Percentiles rank a stretch among this genome's conserved stretches.
phyloP scores from a whole-genome alignment of 352 stramenopile genomes.

The Aphanomyces invadans region DNA sequence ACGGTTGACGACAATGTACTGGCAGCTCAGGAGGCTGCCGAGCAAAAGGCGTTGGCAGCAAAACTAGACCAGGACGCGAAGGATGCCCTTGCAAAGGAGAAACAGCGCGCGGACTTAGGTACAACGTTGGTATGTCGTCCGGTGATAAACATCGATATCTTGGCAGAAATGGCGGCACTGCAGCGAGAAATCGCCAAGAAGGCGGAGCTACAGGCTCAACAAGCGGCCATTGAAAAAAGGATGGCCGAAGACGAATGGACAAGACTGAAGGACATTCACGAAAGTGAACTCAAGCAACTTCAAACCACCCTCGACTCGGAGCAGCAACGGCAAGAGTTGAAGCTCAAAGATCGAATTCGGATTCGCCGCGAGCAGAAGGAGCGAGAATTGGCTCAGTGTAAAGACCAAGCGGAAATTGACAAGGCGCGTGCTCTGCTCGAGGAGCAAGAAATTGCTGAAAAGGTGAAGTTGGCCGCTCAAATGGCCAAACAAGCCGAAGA shows the following conservation, averaged over 20 bases:
- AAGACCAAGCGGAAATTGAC: constrained; percentile 3
- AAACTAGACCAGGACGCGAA: constrained; percentile 31
- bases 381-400: background rate
- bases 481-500: constrained; percentile 31
- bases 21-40: constrained; percentile 27
- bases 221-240: constrained; percentile 30
- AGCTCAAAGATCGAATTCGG: constrained; percentile 35
- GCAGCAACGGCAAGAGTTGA: constrained; percentile 53
- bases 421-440: constrained; percentile 13
- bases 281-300: constrained; percentile 41
- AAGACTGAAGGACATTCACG: constrained; percentile 49
- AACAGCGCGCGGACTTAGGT: constrained; percentile 26
- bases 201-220: constrained; percentile 12
- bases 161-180: constrained; percentile 18
- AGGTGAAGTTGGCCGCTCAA: constrained; percentile 29
- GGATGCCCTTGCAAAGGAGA: constrained; percentile 33
- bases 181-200: constrained; percentile 14
- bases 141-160: constrained; percentile 21
- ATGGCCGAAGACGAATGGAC: constrained; percentile 45
- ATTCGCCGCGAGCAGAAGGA: constrained; percentile 24
- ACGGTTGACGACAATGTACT: constrained; percentile 23
- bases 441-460: constrained; percentile 22
- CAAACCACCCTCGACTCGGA: constrained; percentile 42
- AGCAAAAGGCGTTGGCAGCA: constrained; percentile 33
- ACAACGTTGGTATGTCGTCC: background rate